Evolutionary conservation across 1,284 basidiomycete genomes (phyloP).

Genomic region (Thelephora terrestris): DNA sequence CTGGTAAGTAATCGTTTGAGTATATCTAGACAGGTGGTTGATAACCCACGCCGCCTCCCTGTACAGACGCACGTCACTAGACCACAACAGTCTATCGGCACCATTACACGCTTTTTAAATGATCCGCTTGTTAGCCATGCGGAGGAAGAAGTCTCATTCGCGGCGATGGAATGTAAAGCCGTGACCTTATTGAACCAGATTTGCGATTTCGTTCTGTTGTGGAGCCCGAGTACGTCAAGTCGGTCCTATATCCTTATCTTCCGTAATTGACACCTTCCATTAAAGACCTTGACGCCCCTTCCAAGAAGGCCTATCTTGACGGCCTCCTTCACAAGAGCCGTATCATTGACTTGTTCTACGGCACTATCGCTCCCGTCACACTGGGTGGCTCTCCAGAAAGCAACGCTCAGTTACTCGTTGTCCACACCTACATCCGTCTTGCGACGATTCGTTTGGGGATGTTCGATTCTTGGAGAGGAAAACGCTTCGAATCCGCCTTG

Average conservation of each 20-base stretch:
- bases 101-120: background rate
- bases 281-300: too few relatives aligned
- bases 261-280: too few relatives aligned
- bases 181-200: background rate
- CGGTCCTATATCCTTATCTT: too few relatives aligned
- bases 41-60: too few relatives aligned
- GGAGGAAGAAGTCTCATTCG: background rate
- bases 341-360: background rate
- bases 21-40: background rate
- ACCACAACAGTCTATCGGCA: background rate
- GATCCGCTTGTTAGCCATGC: background rate
- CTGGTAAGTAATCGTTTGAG: constrained; percentile 24
- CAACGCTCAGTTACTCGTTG: background rate
- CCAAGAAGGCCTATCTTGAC: too few relatives aligned
- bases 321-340: too few relatives aligned
- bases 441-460: background rate
- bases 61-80: background rate
- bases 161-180: background rate
- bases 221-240: too few relatives aligned
- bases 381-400: background rate
- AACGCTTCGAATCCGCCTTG: background rate
- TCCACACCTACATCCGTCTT: background rate
- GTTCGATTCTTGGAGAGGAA: background rate
- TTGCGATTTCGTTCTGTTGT: too few relatives aligned
- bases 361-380: background rate